Base-by-base conservation (phyloP, 345 rosid species). In the Brassica incana region DNA sequence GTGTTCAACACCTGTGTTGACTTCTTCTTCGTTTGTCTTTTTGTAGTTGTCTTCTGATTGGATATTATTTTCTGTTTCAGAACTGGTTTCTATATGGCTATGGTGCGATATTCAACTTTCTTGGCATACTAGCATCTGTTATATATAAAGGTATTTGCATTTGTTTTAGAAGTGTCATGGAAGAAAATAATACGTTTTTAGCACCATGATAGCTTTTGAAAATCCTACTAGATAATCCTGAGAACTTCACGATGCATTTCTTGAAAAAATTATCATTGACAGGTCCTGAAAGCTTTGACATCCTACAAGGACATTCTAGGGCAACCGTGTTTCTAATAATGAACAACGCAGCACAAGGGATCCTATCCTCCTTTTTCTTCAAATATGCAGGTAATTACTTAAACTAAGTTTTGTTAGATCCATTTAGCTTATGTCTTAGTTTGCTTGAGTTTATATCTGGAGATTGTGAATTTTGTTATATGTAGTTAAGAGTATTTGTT, bases 71-170 rank as follows among this genome's bases (percentile, higher is more conserved):
- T 82, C 72, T 71, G 61, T 64, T 86, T 82, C 95, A 95, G 99
- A 95, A 95, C 83, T 84, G 91, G 69, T 95, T 95, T 83, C 85
- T 92, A 54, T 92, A 92, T 27, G 97, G 99, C 15, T 95, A 95
- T 86, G 99, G 99, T 84, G 99, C 99, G 6, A 87, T 95, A 80
- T 95, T 95, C 90, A 95, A 95, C 88, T 91, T 92, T 77, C 90
- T 95, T 59, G 97, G 85, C 66, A 91, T 95, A 72, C 71, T 91
- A 62, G 94, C 59, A 72, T 88, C 85, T 58, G 88, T 84, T 74
- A 77, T 91, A 68, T 30, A 90, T 67, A 91, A 92, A 91, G 99
- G 99, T 95, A 85, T 64, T 76, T 20, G 25, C 64, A 79, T 18
- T 60, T 65, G 50, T 67, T 70, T 56, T 65, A 3, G 16, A 67